These are phyloP conservation scores for Adansonia grandidieri DNA, from an alignment of 441 rosid genomes.

Conservation along the genomic window DNA sequence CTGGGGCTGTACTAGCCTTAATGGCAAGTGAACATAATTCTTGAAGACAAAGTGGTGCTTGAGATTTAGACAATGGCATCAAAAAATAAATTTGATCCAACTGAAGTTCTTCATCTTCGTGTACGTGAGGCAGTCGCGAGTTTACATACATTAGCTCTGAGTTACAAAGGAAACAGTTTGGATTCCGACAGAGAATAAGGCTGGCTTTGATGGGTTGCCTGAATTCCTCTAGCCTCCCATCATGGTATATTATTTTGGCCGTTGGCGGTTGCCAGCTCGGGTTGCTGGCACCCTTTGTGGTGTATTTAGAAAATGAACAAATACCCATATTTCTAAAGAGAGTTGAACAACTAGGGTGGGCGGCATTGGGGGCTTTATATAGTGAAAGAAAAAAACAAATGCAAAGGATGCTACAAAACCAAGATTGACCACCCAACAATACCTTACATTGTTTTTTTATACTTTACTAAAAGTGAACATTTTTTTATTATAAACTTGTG, in stretches of 20 bases:
- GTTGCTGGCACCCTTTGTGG: background rate
- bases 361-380: slow-evolving; percentile 24
- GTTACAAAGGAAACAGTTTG: slow-evolving; percentile 36
- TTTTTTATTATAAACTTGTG: background rate
- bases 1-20: slow-evolving; percentile 36
- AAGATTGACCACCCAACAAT: background rate
- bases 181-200: slow-evolving; percentile 29
- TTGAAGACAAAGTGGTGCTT: slow-evolving; percentile 28
- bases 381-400: slow-evolving; percentile 24
- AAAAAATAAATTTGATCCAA: slow-evolving; percentile 41
- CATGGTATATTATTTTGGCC: slow-evolving; percentile 28
- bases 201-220: slow-evolving; percentile 31
- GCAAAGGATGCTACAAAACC: background rate
- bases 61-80: slow-evolving; percentile 32
- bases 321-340: slow-evolving; percentile 36
- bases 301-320: slow-evolving; percentile 33
- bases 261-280: slow-evolving; percentile 18
- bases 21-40: slow-evolving; percentile 37
- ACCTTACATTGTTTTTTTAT: background rate
- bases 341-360: background rate
- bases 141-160: slow-evolving; percentile 36
- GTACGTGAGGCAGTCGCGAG: slow-evolving; percentile 12
- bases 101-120: slow-evolving; percentile 36
- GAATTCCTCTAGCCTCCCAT: slow-evolving; percentile 44
- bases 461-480: background rate